A percentile compares a stretch with the other conserved stretches of the same genome.
Evolutionary conservation across 2,329 filamentous ascomycete species (phyloP).

Genomic region (Gaeumannomyces sp.): DNA sequence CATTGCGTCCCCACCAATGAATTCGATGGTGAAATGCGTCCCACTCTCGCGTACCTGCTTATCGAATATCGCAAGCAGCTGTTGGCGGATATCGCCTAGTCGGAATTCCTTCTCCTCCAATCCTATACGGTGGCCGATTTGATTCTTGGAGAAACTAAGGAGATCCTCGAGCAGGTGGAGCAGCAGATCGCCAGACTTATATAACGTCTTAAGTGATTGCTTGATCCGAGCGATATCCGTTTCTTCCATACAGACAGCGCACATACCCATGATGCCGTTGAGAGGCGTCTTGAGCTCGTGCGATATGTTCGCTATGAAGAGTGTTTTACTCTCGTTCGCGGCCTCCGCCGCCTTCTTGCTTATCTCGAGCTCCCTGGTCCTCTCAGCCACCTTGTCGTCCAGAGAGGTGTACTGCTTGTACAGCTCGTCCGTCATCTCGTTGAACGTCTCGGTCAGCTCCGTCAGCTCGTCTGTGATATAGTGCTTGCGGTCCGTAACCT

Average conservation of each 20-base stretch:
- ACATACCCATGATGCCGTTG: slow-evolving; percentile 94
- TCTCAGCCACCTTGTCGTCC: slow-evolving; percentile 76
- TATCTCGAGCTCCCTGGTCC: slow-evolving; percentile 77
- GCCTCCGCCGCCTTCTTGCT: slow-evolving; percentile 89
- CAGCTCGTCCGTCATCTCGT: slow-evolving; percentile 89
- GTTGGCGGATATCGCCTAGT: slow-evolving; percentile 74
- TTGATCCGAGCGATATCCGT: slow-evolving; percentile 73
- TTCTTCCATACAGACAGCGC: slow-evolving; percentile 87
- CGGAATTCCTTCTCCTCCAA: slow-evolving; percentile 83
- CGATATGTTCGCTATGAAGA: slow-evolving; percentile 94
- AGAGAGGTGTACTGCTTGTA: slow-evolving; percentile 78
- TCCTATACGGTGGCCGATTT: slow-evolving; percentile 77
- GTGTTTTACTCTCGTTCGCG: slow-evolving; percentile 94
- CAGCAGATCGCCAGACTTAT: slow-evolving; percentile 76
- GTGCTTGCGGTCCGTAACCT: slow-evolving; percentile 70
- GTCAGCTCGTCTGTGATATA: slow-evolving; percentile 78
- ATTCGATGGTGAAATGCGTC: slow-evolving; percentile 68
- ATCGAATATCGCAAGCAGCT: slow-evolving; percentile 80
- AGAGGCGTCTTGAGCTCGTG: slow-evolving; percentile 86
- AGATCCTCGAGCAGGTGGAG: slow-evolving; percentile 84
- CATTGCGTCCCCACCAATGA: slow-evolving; percentile 40
- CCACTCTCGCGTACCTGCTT: slow-evolving; percentile 78
- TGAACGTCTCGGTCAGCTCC: slow-evolving; percentile 78
- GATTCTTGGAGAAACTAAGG: slow-evolving; percentile 89
- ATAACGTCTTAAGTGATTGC: slow-evolving; percentile 78